Evolutionary conservation across 257 asterid genomes (phyloP).

Genomic region (Nyctanthes arbortristis): DNA sequence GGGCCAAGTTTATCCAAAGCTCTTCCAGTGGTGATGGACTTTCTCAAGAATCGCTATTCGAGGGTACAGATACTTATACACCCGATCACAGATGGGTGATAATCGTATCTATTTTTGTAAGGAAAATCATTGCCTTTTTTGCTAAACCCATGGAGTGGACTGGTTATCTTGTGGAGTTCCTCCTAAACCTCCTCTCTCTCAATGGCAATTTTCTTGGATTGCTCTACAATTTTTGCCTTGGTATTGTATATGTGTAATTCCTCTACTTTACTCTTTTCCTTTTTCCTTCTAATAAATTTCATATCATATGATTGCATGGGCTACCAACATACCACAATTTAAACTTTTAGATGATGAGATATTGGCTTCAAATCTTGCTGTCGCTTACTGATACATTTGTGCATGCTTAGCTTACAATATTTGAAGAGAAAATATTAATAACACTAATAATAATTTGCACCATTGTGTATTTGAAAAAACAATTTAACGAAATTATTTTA

Average conservation of each 20-base stretch:
- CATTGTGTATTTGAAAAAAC: no score
- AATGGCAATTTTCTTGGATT: constrained; percentile 67
- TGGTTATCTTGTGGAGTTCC: constrained; percentile 68
- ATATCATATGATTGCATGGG: background rate
- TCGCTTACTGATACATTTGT: background rate
- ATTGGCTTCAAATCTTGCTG: background rate
- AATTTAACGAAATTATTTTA: no score
- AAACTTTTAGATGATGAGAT: background rate
- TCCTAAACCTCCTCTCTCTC: constrained; percentile 69
- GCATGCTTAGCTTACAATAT: background rate
- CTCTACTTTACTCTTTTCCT: background rate
- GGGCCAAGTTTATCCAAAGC: constrained; percentile 56
- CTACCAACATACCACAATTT: background rate
- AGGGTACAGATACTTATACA: constrained; percentile 9
- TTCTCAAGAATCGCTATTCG: constrained; percentile 17
- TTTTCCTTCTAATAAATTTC: background rate
- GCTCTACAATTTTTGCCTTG: constrained; percentile 45
- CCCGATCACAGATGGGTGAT: constrained; percentile 77
- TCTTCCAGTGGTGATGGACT: constrained; percentile 28
- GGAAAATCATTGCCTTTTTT: constrained; percentile 59
- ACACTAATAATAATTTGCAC: background rate
- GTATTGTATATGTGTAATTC: no score
- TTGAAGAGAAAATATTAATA: background rate
- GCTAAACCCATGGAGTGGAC: constrained; percentile 75
- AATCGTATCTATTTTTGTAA: constrained; percentile 57